phyloP scores from a whole-genome alignment of 2,329 filamentous ascomycete species.

The Epichloe scottii region DNA sequence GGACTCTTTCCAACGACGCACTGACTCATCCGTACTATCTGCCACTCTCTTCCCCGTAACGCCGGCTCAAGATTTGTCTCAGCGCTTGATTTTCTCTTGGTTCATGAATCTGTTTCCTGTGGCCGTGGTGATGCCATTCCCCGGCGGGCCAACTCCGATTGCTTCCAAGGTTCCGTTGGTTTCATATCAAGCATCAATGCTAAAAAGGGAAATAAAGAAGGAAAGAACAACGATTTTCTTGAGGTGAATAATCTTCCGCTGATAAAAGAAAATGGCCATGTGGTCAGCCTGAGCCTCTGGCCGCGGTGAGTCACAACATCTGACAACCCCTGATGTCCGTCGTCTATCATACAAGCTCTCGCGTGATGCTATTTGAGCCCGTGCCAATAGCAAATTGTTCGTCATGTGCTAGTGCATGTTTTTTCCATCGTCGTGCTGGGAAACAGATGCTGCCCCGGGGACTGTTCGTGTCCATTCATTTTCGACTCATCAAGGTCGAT shows the following conservation, averaged over 20 bases:
- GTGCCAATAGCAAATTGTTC: neutral
- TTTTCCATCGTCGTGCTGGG: too few relatives aligned
- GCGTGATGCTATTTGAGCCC: neutral
- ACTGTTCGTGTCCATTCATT: too few relatives aligned
- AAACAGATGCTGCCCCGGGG: too few relatives aligned
- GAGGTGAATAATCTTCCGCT: too few relatives aligned
- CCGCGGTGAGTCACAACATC: neutral
- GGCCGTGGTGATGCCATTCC: neutral
- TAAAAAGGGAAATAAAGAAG: neutral
- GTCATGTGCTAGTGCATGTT: neutral
- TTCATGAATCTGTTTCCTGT: neutral
- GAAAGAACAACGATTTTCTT: neutral
- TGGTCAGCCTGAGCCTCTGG: neutral
- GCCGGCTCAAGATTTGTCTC: slow-evolving; percentile 8
- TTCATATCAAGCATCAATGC: neutral
- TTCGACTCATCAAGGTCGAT: too few relatives aligned
- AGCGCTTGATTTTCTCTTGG: slow-evolving; percentile 9
- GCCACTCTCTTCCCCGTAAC: neutral
- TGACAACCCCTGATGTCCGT: neutral
- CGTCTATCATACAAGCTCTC: neutral
- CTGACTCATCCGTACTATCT: neutral
- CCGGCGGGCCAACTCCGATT: neutral
- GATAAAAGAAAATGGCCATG: too few relatives aligned
- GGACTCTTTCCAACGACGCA: too few relatives aligned
- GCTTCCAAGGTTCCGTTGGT: too few relatives aligned